Conservation (phyloP, 352 stramenopile species). For the Phytophthora constricta region DNA sequence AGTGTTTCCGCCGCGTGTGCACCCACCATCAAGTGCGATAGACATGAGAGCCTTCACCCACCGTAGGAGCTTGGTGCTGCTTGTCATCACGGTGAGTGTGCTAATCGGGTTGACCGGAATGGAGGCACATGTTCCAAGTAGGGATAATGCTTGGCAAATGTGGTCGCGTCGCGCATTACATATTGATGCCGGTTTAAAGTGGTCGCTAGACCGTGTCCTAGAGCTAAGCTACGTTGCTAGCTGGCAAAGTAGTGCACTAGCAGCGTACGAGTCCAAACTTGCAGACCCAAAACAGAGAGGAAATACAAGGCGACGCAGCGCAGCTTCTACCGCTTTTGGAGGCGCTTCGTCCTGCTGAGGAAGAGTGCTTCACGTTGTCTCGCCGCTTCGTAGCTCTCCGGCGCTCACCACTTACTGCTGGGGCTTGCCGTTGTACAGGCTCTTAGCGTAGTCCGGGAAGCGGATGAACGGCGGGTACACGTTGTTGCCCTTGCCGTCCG, state of each 20-base stretch:
- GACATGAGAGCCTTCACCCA: neutral
- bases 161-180: slow-evolving; percentile 35
- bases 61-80: neutral
- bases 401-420: slow-evolving; percentile 34
- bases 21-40: neutral
- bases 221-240: slow-evolving; percentile 39
- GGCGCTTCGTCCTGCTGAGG: slow-evolving; percentile 25
- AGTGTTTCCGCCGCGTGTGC: neutral
- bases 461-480: slow-evolving; percentile 96
- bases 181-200: slow-evolving; percentile 41
- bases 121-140: neutral
- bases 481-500: slow-evolving; percentile 88
- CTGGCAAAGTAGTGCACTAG: slow-evolving; percentile 24
- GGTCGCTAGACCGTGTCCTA: slow-evolving; percentile 29
- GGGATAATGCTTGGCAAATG: slow-evolving; percentile 12
- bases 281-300: slow-evolving; percentile 27
- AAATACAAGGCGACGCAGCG: slow-evolving; percentile 25
- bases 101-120: too few species aligned
- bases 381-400: slow-evolving; percentile 22
- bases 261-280: slow-evolving; percentile 25
- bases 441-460: slow-evolving; percentile 97
- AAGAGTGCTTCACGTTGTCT: slow-evolving; percentile 27
- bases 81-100: neutral
- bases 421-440: slow-evolving; percentile 87
- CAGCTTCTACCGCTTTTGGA: slow-evolving; percentile 45